Evolutionary conservation across 495 filamentous ascomycete genomes (phyloP).

Genomic region (Venustampulla echinocandica): DNA sequence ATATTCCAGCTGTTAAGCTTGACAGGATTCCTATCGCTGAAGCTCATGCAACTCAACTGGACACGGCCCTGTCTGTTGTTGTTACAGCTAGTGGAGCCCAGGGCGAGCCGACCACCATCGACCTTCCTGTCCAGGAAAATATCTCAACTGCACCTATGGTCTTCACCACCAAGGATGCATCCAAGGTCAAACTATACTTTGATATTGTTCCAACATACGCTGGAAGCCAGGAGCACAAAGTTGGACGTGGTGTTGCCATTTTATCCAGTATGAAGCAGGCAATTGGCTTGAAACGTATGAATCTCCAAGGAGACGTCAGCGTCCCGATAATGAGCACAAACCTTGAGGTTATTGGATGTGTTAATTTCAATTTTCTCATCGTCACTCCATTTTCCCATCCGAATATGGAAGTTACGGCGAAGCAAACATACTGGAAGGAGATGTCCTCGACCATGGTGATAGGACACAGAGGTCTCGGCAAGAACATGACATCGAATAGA

Average conservation of each 20-base stretch:
- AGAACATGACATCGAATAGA: constrained; percentile 72
- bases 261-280: constrained; percentile 75
- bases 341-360: constrained; percentile 82
- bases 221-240: constrained; percentile 74
- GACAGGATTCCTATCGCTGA: constrained; percentile 78
- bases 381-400: constrained; percentile 92
- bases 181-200: constrained; percentile 82
- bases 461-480: constrained; percentile 87
- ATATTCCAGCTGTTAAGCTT: constrained; percentile 71
- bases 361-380: constrained; percentile 94
- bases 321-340: constrained; percentile 79
- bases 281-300: constrained; percentile 68
- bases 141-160: constrained; percentile 86
- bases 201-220: constrained; percentile 97
- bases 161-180: constrained; percentile 69
- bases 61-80: constrained; percentile 86
- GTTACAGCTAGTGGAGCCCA: constrained; percentile 82
- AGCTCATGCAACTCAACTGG: constrained; percentile 84
- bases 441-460: constrained; percentile 79
- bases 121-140: constrained; percentile 88
- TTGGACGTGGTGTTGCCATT: constrained; percentile 87
- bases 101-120: constrained; percentile 80
- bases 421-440: constrained; percentile 94
- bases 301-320: constrained; percentile 84
- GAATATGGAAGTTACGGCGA: constrained; percentile 80